These are phyloP conservation scores for Wickerhamomyces ciferrii DNA, from an alignment of 805 yeast genomes.

Conservation along the genomic window DNA sequence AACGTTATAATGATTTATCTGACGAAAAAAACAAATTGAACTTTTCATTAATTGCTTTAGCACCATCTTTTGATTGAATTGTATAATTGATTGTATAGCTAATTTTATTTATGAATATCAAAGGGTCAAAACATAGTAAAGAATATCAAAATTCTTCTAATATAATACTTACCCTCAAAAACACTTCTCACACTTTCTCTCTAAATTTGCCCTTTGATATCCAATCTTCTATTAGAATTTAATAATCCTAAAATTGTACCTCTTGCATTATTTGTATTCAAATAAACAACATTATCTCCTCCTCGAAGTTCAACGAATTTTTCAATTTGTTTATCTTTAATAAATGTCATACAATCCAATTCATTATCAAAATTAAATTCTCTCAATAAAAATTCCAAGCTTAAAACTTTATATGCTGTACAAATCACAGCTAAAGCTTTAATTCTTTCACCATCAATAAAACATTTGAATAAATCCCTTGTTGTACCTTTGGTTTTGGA, in stretches of 20 bases:
- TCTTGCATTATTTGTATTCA: constrained; percentile 31
- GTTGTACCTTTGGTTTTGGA: constrained; percentile 35
- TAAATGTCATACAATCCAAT: constrained; percentile 36
- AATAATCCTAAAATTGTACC: constrained; percentile 30
- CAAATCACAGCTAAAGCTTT: constrained; percentile 51
- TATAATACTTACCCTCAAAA: background rate
- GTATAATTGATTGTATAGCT: background rate
- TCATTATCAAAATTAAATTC: constrained; percentile 36
- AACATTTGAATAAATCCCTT: constrained; percentile 42
- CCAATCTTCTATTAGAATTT: constrained; percentile 51
- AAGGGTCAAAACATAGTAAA: background rate
- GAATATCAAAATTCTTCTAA: background rate
- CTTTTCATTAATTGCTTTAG: constrained; percentile 76
- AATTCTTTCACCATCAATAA: constrained; percentile 54
- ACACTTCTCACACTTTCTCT: background rate
- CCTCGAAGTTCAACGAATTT: constrained; percentile 26
- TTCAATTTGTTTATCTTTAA: constrained; percentile 33
- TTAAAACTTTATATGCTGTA: constrained; percentile 47
- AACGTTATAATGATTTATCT: constrained; percentile 60
- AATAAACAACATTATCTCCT: constrained; percentile 23
- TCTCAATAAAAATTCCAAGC: constrained; percentile 29
- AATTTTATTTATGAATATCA: background rate
- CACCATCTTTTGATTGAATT: constrained; percentile 40
- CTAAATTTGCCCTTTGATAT: constrained; percentile 84
- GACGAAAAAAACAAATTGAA: constrained; percentile 53